Evolutionary conservation across 139 green algal species (phyloP).

Genomic region (Ettlia oleoabundans): DNA sequence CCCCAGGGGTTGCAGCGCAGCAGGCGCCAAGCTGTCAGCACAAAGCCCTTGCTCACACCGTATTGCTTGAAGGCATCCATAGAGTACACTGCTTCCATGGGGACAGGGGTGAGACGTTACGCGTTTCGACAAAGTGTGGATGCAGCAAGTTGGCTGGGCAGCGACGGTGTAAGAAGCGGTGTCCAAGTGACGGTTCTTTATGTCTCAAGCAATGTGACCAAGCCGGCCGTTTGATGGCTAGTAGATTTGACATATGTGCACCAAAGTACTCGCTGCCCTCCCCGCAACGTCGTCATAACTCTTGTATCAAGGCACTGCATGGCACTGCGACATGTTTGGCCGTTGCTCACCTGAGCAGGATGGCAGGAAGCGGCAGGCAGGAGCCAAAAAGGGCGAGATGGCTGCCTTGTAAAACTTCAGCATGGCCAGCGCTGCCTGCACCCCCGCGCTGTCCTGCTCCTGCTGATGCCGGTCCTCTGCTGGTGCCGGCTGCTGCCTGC

Average conservation of each 20-base stretch:
- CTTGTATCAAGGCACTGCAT: too few species aligned
- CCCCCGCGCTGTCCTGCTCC: slow-evolving; percentile 15
- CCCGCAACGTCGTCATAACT: too few species aligned
- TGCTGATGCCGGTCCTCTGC: too few species aligned
- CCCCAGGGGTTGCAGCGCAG: slow-evolving; percentile 79
- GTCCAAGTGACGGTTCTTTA: too few species aligned
- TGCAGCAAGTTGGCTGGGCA: not conserved
- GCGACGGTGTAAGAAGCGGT: too few species aligned
- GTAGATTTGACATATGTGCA: too few species aligned
- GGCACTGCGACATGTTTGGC: too few species aligned
- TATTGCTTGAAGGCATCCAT: slow-evolving; percentile 71
- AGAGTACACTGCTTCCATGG: slow-evolving; percentile 32
- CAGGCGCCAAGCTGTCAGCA: slow-evolving; percentile 84
- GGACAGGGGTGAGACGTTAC: not conserved
- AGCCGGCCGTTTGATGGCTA: too few species aligned
- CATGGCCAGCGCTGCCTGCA: slow-evolving; percentile 57
- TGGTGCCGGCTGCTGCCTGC: not conserved
- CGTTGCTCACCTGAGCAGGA: slow-evolving; percentile 64
- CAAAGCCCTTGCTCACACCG: slow-evolving; percentile 65
- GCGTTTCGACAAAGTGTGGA: too few species aligned
- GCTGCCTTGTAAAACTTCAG: slow-evolving; percentile 74
- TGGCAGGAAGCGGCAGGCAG: slow-evolving; percentile 81
- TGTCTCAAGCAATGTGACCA: too few species aligned
- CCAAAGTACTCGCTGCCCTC: too few species aligned
- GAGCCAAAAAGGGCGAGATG: slow-evolving; percentile 79